These are phyloP conservation scores for Spergularia marina DNA, from an alignment of 148 eudicot genomes.

Conservation along the genomic window DNA sequence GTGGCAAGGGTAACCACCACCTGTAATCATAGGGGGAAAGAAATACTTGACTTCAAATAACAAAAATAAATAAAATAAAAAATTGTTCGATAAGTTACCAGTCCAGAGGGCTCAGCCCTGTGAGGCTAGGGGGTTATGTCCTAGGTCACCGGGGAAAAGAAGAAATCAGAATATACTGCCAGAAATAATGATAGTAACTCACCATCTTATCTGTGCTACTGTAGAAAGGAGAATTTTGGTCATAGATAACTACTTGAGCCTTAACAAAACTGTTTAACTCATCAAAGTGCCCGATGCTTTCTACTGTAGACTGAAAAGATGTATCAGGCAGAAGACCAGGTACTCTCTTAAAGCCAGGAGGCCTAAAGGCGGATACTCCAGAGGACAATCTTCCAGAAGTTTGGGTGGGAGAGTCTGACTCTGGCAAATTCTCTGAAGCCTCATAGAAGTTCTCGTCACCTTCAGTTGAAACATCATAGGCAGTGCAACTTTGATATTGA, in stretches of 20 bases:
- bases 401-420: conserved; percentile 44
- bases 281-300: conserved; percentile 38
- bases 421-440: conserved; percentile 75
- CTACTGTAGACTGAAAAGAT: conserved; percentile 34
- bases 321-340: conserved; percentile 66
- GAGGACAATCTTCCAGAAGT: conserved; percentile 32
- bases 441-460: conserved; percentile 86
- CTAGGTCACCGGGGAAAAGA: too few relatives aligned
- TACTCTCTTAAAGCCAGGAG: conserved; percentile 67
- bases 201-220: conserved; percentile 67
- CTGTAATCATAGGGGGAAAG: conserved; percentile 38
- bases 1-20: conserved; percentile 92
- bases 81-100: too few relatives aligned
- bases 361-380: conserved; percentile 42
- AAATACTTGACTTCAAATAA: too few relatives aligned
- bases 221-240: conserved; percentile 74
- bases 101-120: too few relatives aligned
- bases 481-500: conserved; percentile 30
- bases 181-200: conserved; percentile 22
- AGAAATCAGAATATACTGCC: conserved; percentile 1
- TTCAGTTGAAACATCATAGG: conserved; percentile 49
- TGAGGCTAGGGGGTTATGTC: too few relatives aligned
- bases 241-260: conserved; percentile 82
- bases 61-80: too few relatives aligned
- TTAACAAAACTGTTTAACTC: conserved; percentile 84